Base-by-base conservation (phyloP, 129 eudicot species). In the Flaveria bidentis region DNA sequence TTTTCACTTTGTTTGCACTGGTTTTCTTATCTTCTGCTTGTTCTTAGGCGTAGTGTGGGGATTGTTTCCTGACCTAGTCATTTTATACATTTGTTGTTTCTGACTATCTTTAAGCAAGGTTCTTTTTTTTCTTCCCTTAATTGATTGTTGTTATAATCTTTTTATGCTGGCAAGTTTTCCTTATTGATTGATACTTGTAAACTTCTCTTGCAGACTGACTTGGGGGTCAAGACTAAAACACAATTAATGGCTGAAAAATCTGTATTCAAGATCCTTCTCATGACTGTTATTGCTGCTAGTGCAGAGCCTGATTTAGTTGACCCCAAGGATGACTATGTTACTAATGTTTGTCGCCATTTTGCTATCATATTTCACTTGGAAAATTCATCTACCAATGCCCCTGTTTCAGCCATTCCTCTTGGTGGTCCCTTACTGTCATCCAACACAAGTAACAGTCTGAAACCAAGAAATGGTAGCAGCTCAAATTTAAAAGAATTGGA, bases 221-320 rank as follows among this genome's bases (percentile, higher is more conserved):
- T 91, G 60, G 99, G 99, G 73, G 99, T 95, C 55, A 95, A 95
- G 85, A 95, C 99, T 30, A 95, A 95, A 85, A 95, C 97, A 55
- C 99, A 95, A 86, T 90, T 95, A 41, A 83, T 91, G 94, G 99
- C 99, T 56, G 99, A 95, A 72, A 95, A 91, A 51, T 87, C 95
- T 23, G 95, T 95, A 47, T 95, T 91, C 85, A 95, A 95, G 86
- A 87, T 85, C 74, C 97, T 95, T 47, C 72, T 91, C 74, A 91
- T 87, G 96, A 95, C 99, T 56, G 83, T 95, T 36, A 86, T 95
- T 78, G 92, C 99, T 67, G 88, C 99, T 56, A 82, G 92, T 83
- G 94, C 93, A 22, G 99, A 95, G 62, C 84, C 96, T 73, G 97
- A 91, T 75, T 72, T 91, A 74, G 79, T 61, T 20, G 99, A 89